phyloP scores from a whole-genome alignment of 768 basidiomycete genomes.

The Leccinum broughii region DNA sequence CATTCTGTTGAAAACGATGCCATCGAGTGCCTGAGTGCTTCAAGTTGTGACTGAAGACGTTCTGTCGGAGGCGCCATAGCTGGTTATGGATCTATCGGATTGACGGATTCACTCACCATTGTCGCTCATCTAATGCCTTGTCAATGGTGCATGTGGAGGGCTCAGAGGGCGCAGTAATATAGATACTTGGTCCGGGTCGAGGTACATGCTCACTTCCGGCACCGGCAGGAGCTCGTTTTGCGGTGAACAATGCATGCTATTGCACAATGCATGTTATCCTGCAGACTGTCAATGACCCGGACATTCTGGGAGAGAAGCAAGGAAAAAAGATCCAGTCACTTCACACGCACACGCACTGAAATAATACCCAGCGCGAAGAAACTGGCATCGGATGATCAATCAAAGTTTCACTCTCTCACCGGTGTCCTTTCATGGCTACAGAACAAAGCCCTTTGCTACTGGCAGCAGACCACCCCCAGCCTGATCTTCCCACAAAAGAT shows the following conservation, averaged over 20 bases:
- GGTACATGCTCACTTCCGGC: background rate
- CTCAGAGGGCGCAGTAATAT: background rate
- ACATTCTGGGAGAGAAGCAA: too few relatives aligned
- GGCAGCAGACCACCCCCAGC: background rate
- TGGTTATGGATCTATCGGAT: background rate
- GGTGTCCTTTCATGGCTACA: background rate
- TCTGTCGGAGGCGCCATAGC: too few relatives aligned
- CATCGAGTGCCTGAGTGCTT: too few relatives aligned
- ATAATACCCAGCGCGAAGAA: background rate
- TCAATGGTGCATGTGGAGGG: background rate
- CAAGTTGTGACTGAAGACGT: too few relatives aligned
- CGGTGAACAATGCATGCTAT: background rate
- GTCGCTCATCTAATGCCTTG: background rate
- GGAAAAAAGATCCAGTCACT: background rate
- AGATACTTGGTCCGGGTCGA: background rate
- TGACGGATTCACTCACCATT: background rate
- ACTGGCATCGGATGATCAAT: background rate
- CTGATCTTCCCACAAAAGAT: slow-evolving; percentile 17
- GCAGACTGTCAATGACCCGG: background rate
- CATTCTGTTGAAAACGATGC: background rate
- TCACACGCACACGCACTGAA: background rate
- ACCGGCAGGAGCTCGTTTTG: background rate
- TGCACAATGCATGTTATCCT: background rate
- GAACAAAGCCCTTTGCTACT: background rate
- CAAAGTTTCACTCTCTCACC: background rate